Base-by-base conservation (phyloP, 2,329 filamentous ascomycete genomes). In the Xenosphaeropsis pyriputrescens region DNA sequence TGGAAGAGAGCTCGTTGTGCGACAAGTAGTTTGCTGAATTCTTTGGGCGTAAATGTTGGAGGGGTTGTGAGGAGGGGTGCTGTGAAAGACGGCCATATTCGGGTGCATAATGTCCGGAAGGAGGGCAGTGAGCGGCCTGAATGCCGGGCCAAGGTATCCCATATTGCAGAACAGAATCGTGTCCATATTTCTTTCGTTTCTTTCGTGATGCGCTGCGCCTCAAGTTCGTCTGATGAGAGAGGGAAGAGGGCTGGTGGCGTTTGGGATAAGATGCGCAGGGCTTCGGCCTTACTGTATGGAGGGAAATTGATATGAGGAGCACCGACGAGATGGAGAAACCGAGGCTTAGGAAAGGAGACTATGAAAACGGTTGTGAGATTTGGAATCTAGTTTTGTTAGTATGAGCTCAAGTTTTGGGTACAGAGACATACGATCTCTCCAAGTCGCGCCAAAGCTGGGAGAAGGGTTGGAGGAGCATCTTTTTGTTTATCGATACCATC, bases 401-500 rank as follows among this genome's bases (percentile, higher is more conserved):
- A 35, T 33, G 4, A 14, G 15, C 19, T 35, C 34, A 38, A 18
- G 39, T 18, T 42, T 26, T 19, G 13, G 15, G 32, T 13, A 14
- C 14, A 18, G 8, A 15, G 35, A 61, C 77, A 49, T 61, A 91
- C 84, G 43, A 79, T 70, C 57, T 95, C 86, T 12, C 83, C 80
- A 15, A 98, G 58, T 43, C 88, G 72, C 16, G 82, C 84, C 43
- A 98, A 61, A 11, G 84, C 86, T 22, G 88, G 78, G 4, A 94
- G 61, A 12, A 96, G 60, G 1, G 85, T 93, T 2, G 75, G 69
- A 5, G 82, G 75, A 5, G 81, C 75, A 52, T 96, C 89, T 50
- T 80, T 70, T 56, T 94, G 83, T 44, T 70, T 72, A 56, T 96
- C 89, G 40, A 96, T 79, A 9, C 76, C 84, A 62, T 96, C 91